Base-by-base conservation (phyloP, 148 eudicot species). In the Drosera capensis region DNA sequence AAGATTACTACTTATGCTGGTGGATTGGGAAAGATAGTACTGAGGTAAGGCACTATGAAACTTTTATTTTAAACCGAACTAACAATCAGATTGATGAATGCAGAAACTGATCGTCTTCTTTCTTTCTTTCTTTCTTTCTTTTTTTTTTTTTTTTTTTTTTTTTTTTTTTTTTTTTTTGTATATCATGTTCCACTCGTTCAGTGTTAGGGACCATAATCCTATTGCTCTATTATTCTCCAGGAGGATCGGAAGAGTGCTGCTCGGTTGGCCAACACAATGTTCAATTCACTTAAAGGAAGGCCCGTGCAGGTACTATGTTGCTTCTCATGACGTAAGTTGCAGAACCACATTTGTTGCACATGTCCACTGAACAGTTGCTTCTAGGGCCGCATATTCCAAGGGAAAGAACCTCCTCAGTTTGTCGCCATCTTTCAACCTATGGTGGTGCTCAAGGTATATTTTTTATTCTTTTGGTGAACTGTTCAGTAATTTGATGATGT, bases 11-110 rank as follows among this genome's bases (percentile, higher is more conserved):
- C 75, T 73, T 92, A 71, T 92, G 94, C 72, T 92, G 71, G 71
- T 92, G 99, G 99, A 79, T 85, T 43, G 99, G 99, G 34, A 92
- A 79, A 54, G 95, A 92, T 66, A 92, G 95, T 60, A 62, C 75
- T 59, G 94, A 92, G 94, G 99, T 92, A 65, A 53, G 46, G 30
- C 55, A 35, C 2, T 34, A 11, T 34, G 11, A 4, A 34, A n/a
- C n/a, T n/a, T n/a, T n/a, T n/a, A n/a, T n/a, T n/a, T n/a, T n/a
- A n/a, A n/a, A n/a, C n/a, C n/a, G n/a, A n/a, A n/a, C n/a, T n/a
- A n/a, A n/a, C n/a, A n/a, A n/a, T n/a, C n/a, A n/a, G n/a, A n/a
- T 34, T 34, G 38, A 34, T 34, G 14, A 34, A 11, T 34, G 38
- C 38, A 9, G 6, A 34, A 3, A 4, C 38, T 4, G 11, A 5